A percentile compares a stretch with the other conserved stretches of the same genome.
Evolutionary conservation across 2,329 filamentous ascomycete genomes (phyloP).

Genomic region (Xylaria polymorpha): DNA sequence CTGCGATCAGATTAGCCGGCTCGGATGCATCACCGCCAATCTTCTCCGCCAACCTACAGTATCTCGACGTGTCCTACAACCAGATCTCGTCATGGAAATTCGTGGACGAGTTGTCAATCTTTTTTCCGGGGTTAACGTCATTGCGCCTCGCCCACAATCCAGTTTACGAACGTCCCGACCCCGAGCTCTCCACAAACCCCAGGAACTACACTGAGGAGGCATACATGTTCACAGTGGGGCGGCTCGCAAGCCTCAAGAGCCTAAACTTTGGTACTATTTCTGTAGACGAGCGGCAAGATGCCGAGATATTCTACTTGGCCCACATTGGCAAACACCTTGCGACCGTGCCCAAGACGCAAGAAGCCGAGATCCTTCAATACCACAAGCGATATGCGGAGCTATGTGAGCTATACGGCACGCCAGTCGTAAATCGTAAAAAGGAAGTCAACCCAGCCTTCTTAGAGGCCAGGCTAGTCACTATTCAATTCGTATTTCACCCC

Average conservation of each 20-base stretch:
- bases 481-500: slow-evolving; percentile 60
- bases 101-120: slow-evolving; percentile 72
- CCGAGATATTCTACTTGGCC: slow-evolving; percentile 92
- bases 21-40: slow-evolving; percentile 53
- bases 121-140: slow-evolving; percentile 78
- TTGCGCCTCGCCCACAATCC: slow-evolving; percentile 90
- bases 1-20: slow-evolving; percentile 50
- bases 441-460: slow-evolving; percentile 81
- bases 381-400: slow-evolving; percentile 81
- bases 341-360: slow-evolving; percentile 63
- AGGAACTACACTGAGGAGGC: slow-evolving; percentile 74
- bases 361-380: slow-evolving; percentile 65
- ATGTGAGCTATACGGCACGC: slow-evolving; percentile 80
- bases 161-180: slow-evolving; percentile 71
- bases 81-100: slow-evolving; percentile 76
- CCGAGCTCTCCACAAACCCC: slow-evolving; percentile 46
- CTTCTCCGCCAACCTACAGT: slow-evolving; percentile 67
- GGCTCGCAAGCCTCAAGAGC: slow-evolving; percentile 72
- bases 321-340: slow-evolving; percentile 82
- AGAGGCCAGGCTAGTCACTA: slow-evolving; percentile 78
- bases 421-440: slow-evolving; percentile 67
- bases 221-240: slow-evolving; percentile 88
- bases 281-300: slow-evolving; percentile 80
- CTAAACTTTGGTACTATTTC: slow-evolving; percentile 82
- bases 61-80: slow-evolving; percentile 81